phyloP scores from a whole-genome alignment of 331 rosid species.

The Acacia pycnantha region DNA sequence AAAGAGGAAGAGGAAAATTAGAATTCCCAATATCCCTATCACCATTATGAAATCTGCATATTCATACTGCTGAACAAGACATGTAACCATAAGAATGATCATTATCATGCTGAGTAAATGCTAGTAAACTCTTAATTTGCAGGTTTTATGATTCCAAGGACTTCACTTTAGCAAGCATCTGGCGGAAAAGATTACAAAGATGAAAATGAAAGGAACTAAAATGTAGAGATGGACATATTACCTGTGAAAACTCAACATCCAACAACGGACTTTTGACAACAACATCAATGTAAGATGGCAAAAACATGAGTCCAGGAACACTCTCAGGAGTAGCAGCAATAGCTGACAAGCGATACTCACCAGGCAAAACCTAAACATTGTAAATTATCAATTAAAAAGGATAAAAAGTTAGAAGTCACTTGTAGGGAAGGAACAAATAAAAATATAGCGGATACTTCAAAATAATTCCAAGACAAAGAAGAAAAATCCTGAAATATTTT shows the following conservation, averaged over 20 bases:
- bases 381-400: neutral
- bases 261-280: constrained; percentile 73
- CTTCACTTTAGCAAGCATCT: constrained; percentile 27
- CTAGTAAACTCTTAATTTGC: constrained; percentile 9
- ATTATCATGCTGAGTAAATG: constrained; percentile 13
- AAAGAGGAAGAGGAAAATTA: too few relatives aligned
- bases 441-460: constrained; percentile 22
- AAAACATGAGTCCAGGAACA: constrained; percentile 81
- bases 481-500: constrained; percentile 17
- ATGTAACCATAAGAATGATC: neutral
- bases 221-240: constrained; percentile 25
- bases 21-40: too few relatives aligned
- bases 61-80: constrained; percentile 9
- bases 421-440: constrained; percentile 10
- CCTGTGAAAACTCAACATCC: constrained; percentile 89
- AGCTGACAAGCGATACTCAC: constrained; percentile 95
- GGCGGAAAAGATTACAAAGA: neutral
- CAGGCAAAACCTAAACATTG: constrained; percentile 72
- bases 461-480: neutral
- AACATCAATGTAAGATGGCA: constrained; percentile 79
- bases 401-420: constrained; percentile 12
- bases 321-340: constrained; percentile 72
- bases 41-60: constrained; percentile 4
- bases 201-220: constrained; percentile 5
- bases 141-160: constrained; percentile 9